Conservation (phyloP, 2,329 filamentous ascomycete genomes). For the Annulohypoxylon truncatum region DNA sequence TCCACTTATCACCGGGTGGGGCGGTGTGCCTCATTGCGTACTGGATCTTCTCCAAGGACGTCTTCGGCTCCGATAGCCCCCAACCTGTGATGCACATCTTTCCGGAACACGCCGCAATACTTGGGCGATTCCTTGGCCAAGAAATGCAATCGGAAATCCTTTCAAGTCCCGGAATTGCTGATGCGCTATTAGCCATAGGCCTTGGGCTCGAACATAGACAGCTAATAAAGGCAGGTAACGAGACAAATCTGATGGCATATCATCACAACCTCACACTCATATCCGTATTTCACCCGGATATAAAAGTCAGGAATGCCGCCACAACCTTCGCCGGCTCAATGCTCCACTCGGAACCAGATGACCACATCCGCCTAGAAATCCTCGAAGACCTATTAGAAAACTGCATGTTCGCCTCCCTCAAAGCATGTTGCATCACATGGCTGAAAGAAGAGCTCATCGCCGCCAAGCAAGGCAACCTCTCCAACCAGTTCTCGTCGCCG, state of each 20-base stretch:
- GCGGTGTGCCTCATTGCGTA: slow-evolving; percentile 70
- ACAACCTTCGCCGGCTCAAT: slow-evolving; percentile 64
- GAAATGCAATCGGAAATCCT: slow-evolving; percentile 62
- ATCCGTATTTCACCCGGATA: slow-evolving; percentile 66
- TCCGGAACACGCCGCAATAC: slow-evolving; percentile 67
- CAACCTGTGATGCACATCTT: slow-evolving; percentile 68
- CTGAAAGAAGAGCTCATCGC: slow-evolving; percentile 70
- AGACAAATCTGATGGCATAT: slow-evolving; percentile 66
- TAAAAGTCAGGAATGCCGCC: slow-evolving; percentile 66
- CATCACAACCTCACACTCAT: slow-evolving; percentile 69
- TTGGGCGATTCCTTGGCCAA: slow-evolving; percentile 65
- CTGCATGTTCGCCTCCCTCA: slow-evolving; percentile 71
- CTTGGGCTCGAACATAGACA: slow-evolving; percentile 67
- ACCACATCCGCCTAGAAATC: slow-evolving; percentile 69
- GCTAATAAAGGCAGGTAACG: slow-evolving; percentile 54
- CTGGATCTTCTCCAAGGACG: slow-evolving; percentile 70
- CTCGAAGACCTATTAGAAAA: slow-evolving; percentile 74
- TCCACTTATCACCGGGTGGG: slow-evolving; percentile 69
- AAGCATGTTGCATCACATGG: slow-evolving; percentile 72
- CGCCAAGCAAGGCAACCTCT: slow-evolving; percentile 50
- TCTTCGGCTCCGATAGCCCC: slow-evolving; percentile 68
- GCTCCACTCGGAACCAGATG: slow-evolving; percentile 69
- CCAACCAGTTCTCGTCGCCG: slow-evolving; percentile 60
- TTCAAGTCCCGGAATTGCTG: slow-evolving; percentile 65
- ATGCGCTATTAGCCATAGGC: slow-evolving; percentile 69